Evolutionary conservation across 2,329 filamentous ascomycete genomes (phyloP), one percentile per base, ranked within the genome.

Genomic region (Ophiosphaerella korrae): DNA sequence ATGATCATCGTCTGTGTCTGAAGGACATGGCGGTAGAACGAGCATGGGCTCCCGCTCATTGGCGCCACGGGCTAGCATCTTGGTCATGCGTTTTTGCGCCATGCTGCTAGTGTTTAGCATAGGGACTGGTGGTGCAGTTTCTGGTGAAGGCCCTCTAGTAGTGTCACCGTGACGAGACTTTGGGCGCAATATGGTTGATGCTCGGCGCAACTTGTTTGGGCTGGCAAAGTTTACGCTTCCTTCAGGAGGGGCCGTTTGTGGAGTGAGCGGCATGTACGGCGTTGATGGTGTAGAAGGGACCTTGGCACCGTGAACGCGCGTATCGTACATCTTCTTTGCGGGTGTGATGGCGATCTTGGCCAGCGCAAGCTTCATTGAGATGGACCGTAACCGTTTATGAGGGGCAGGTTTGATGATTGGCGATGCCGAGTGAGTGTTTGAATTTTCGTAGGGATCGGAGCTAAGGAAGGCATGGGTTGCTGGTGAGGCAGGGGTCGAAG

Each of bases 271-370:
- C 18, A 68, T 70, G 45, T 56, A 55, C 14, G 69, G 70, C 13
- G 68, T 71, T 3, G 50, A 52, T 6, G 68, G 68, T 13, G 62
- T 66, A 3, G 51, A 48, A 3, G 60, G 61, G 45, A 58, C 56
- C 41, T 52, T 61, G 45, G 55, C 26, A 29, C 26, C 58, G 38
- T 66, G 63, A 35, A 65, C 44, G 36, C 65, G 62, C 5, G 67
- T 49, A 44, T 69, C 68, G 48, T 66, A 67, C 35, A 66, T 67
- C 48, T 68, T 71, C 12, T 68, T 66, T 0, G 67, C 63, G 1
- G 71, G 70, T 2, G 60, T 59, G 26, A 74, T 71, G 41, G 72
- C 70, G 24, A 74, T 73, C 50, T 69, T 69, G 31, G 72, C 72
- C 1, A 74, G 64, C 1, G 71, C 68, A 3, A 74, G 66, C 40